A percentile compares a stretch with the other conserved stretches of the same genome.
Evolutionary conservation across 331 rosid genomes (phyloP).

Genomic region (Dryas integrifolia): DNA sequence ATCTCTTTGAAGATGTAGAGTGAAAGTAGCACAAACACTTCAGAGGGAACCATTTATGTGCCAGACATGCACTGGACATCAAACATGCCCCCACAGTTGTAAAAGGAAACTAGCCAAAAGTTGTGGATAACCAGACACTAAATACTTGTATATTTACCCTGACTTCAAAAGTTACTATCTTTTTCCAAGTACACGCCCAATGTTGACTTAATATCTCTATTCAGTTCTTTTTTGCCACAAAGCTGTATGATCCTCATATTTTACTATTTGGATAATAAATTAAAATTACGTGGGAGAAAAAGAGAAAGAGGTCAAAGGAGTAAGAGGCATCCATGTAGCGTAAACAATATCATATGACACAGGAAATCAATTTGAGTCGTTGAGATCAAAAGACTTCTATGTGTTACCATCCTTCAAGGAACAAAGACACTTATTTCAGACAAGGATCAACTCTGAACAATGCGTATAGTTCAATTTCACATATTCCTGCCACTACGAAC

Average conservation of each 20-base stretch:
- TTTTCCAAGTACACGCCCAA: neutral
- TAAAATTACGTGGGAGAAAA: neutral
- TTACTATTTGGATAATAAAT: neutral
- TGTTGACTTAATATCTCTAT: no score
- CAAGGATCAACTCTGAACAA: no score
- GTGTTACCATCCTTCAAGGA: no score
- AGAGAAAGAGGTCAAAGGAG: neutral
- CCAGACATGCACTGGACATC: slow-evolving; percentile 6
- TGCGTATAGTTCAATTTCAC: no score
- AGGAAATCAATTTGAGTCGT: no score
- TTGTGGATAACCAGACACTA: neutral
- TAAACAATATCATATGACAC: no score
- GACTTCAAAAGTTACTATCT: neutral
- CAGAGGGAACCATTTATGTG: neutral
- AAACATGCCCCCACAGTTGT: neutral
- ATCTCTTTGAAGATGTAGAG: neutral
- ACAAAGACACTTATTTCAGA: no score
- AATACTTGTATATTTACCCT: neutral
- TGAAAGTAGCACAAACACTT: neutral
- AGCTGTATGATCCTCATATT: neutral
- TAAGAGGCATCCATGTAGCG: no score
- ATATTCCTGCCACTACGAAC: no score
- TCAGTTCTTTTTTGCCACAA: neutral
- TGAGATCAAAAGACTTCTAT: no score
- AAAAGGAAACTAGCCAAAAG: neutral